Conservation (phyloP, 2,329 filamentous ascomycete genomes). For the Pestalotiopsis sp. region DNA sequence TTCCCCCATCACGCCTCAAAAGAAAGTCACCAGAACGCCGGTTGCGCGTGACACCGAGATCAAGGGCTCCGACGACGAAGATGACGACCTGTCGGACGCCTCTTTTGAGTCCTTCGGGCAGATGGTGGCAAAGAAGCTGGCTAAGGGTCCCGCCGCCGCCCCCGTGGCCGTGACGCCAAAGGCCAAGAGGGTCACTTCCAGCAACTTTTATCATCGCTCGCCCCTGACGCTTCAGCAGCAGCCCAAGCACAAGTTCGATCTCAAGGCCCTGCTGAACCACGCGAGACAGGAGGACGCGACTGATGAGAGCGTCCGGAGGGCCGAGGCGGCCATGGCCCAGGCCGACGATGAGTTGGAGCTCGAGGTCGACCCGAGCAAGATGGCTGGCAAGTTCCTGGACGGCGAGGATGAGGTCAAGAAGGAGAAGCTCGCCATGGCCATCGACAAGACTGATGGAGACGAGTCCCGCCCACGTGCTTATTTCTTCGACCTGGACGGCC, state of each 20-base stretch:
- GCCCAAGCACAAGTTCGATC: conserved; percentile 62
- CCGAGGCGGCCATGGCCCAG: conserved; percentile 35
- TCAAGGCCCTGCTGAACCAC: conserved; percentile 64
- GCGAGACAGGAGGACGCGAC: conserved; percentile 61
- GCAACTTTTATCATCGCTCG: conserved; percentile 40
- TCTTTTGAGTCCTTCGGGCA: conserved; percentile 58
- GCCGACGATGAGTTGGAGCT: conserved; percentile 23
- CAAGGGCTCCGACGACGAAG: conserved; percentile 73
- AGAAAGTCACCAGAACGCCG: conserved; percentile 24
- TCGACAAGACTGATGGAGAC: conserved; percentile 51
- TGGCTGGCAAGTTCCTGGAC: conserved; percentile 43
- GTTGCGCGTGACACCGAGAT: conserved; percentile 61
- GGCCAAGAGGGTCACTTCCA: conserved; percentile 48
- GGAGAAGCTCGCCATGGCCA: conserved; percentile 43
- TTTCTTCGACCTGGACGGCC: conserved; percentile 49
- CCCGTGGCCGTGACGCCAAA: conserved; percentile 41
- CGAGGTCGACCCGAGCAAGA: conserved; percentile 20
- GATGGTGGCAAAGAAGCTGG: conserved; percentile 38
- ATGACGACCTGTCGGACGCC: conserved; percentile 56
- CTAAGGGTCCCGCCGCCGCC: conserved; percentile 19
- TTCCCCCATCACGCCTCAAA: conserved; percentile 31
- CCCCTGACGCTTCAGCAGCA: conserved; percentile 49
- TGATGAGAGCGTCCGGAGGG: conserved; percentile 55
- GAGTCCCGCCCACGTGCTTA: conserved; percentile 44
- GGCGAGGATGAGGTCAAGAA: conserved; percentile 29